Percentiles rank a stretch among this genome's conserved stretches.
Evolutionary conservation across 257 asterid species (phyloP).

Genomic region (Avicennia marina): DNA sequence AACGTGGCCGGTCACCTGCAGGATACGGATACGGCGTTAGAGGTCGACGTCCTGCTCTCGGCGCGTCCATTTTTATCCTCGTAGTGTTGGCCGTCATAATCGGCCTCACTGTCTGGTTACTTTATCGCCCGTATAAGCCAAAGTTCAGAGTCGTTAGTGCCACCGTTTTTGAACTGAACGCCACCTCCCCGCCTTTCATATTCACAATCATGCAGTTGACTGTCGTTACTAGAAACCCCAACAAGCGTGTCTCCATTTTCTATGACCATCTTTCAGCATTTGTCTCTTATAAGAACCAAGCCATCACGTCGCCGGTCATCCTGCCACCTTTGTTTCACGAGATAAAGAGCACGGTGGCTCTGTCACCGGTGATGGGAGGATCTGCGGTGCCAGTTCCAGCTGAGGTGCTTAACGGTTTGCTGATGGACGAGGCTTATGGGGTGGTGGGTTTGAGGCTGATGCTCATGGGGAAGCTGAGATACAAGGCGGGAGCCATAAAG

Average conservation of each 20-base stretch:
- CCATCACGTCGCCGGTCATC: constrained; percentile 40
- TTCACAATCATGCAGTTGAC: constrained; percentile 60
- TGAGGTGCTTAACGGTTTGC: constrained; percentile 38
- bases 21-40: not conserved
- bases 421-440: constrained; percentile 49
- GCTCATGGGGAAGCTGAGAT: constrained; percentile 41
- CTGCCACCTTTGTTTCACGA: constrained; percentile 57
- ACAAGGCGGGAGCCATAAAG: constrained; percentile 33
- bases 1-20: too few species aligned
- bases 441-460: constrained; percentile 52
- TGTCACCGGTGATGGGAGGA: constrained; percentile 60
- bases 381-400: constrained; percentile 40
- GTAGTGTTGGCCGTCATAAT: constrained; percentile 38
- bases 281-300: constrained; percentile 43
- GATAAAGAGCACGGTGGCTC: constrained; percentile 51
- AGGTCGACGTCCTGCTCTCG: constrained; percentile 21
- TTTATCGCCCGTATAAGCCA: constrained; percentile 56
- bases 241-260: constrained; percentile 35
- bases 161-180: constrained; percentile 46
- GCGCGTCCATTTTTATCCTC: constrained; percentile 20
- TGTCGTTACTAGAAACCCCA: constrained; percentile 51
- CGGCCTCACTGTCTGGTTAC: constrained; percentile 45
- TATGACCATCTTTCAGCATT: constrained; percentile 52
- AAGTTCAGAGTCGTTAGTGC: constrained; percentile 47
- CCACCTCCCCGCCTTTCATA: constrained; percentile 38